Evolutionary conservation across 2,329 filamentous ascomycete genomes (phyloP), one percentile per base, ranked within the genome.

Genomic region (Stylonectria norvegica): DNA sequence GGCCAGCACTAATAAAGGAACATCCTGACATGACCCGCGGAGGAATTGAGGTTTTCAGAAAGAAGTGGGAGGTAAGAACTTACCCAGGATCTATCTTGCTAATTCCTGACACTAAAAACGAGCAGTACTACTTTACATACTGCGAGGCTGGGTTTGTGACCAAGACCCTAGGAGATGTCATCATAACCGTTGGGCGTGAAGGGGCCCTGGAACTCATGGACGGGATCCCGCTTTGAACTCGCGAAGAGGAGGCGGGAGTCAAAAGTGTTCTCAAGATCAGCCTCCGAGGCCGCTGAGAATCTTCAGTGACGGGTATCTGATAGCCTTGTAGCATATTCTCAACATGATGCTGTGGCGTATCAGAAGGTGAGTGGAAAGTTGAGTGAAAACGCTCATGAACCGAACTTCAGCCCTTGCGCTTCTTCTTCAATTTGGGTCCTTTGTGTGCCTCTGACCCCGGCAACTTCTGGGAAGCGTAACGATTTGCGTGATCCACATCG

Each of bases 401-500:
- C n/a, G n/a, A n/a, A n/a, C n/a, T n/a, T 47, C 32, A 46, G 42
- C 35, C 39, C 27, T 59, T 62, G 42, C 65, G 70, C 50, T 70
- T 72, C 47, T 63, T 65, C 49, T 66, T 71, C 11, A 52, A 44
- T 35, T 61, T 73, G 42, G 68, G 69, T 40, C 66, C 65, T 38
- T 69, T 67, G 6, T 45, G 47, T 14, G 50, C 50, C 2, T 45
- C 50, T 29, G 37, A n/a, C n/a, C n/a, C 40, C 34, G 39, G 12
- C 7, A 37, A 14, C 19, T 49, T 40, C 39, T 54, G 65, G 5
- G 67, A 59, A 4, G 75, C 71, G 62, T 78, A 93, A 42, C 77
- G 79, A 62, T 80, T 83, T 40, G 82, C 70, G 61, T 89, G 81
- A 60, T 95, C 88, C 42, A 81, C 71, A 60, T 97, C 93, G 59